Base-by-base conservation (phyloP, 164 flowering plant species). In the Amborella trichopoda region DNA sequence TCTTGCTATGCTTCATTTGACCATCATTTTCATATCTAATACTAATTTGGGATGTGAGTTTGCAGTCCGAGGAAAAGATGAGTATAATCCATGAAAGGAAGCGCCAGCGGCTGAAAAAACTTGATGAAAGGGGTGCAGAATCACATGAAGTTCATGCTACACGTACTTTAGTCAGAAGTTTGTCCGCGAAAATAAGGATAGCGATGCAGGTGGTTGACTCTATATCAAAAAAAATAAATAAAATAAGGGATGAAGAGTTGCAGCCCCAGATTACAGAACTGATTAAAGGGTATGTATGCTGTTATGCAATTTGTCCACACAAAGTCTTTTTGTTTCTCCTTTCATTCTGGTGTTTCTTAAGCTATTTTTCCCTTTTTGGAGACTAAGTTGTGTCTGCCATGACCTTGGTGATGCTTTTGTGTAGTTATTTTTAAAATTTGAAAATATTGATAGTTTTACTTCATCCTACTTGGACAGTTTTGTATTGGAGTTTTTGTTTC, bases 21-120 rank as follows among this genome's bases (percentile, higher is more conserved):
- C n/a, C n/a, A n/a, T n/a, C n/a, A n/a, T n/a, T n/a, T n/a, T n/a
- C n/a, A n/a, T n/a, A n/a, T n/a, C n/a, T n/a, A n/a, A n/a, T n/a
- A n/a, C n/a, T n/a, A n/a, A n/a, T n/a, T n/a, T n/a, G n/a, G n/a
- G n/a, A n/a, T n/a, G n/a, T n/a, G n/a, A n/a, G n/a, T n/a, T 17
- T 64, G 40, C 72, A 93, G 99, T 77, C 74, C 25, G 99, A 93
- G 75, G 99, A 93, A 59, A 84, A 81, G 68, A 67, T 93, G 95
- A 72, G 99, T 52, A 58, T 93, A 5, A 23, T 55, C 13, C 91
- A 78, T 58, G 99, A 88, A 14, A 75, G 65, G 56, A 88, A 85
- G 62, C 28, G 65, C 32, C 54, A 57, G 37, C 78, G 69, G 64
- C 69, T 88, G 54, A 74, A 77, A 57, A 74, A 65, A 9, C 62